Evolutionary conservation across 2,329 filamentous ascomycete species (phyloP).

Genomic region (Apiospora kogelbergensis): DNA sequence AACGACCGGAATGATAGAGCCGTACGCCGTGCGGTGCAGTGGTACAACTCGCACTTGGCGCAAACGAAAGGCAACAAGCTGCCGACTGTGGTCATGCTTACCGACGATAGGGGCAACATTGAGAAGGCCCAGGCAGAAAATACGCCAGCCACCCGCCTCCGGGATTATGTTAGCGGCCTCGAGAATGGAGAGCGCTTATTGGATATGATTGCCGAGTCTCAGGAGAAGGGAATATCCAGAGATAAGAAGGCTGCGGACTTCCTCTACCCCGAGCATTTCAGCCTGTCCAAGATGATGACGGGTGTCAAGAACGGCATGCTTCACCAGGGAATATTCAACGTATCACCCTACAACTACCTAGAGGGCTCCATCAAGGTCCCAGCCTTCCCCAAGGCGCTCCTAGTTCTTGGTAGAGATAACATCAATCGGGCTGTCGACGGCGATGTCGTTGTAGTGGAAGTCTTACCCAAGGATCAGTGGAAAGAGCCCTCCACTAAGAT

Average conservation of each 20-base stretch:
- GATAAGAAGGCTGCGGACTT: slow-evolving; percentile 65
- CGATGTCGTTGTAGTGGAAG: slow-evolving; percentile 89
- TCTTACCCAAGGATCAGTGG: slow-evolving; percentile 94
- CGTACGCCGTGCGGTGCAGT: slow-evolving; percentile 80
- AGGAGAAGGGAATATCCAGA: slow-evolving; percentile 64
- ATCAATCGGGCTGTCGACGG: slow-evolving; percentile 93
- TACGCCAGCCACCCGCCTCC: slow-evolving; percentile 66
- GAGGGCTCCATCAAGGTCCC: slow-evolving; percentile 90
- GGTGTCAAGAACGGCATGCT: slow-evolving; percentile 84
- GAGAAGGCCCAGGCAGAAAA: slow-evolving; percentile 76
- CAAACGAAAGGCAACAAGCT: slow-evolving; percentile 59
- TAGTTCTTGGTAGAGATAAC: slow-evolving; percentile 89
- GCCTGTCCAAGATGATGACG: slow-evolving; percentile 90
- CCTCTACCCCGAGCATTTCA: slow-evolving; percentile 87
- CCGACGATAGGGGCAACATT: slow-evolving; percentile 86
- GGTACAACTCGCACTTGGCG: slow-evolving; percentile 83
- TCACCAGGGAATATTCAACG: slow-evolving; percentile 93
- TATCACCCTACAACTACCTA: slow-evolving; percentile 96
- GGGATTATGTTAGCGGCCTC: slow-evolving; percentile 79
- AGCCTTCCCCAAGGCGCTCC: slow-evolving; percentile 83
- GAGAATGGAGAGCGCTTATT: slow-evolving; percentile 82
- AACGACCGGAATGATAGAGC: slow-evolving; percentile 97
- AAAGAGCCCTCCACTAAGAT: slow-evolving; percentile 95
- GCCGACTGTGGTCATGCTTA: slow-evolving; percentile 88
- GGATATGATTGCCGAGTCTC: slow-evolving; percentile 87